Evolutionary conservation across 371 early-diverging fungal genomes (phyloP).

Genomic region (Fennellomyces sp.): DNA sequence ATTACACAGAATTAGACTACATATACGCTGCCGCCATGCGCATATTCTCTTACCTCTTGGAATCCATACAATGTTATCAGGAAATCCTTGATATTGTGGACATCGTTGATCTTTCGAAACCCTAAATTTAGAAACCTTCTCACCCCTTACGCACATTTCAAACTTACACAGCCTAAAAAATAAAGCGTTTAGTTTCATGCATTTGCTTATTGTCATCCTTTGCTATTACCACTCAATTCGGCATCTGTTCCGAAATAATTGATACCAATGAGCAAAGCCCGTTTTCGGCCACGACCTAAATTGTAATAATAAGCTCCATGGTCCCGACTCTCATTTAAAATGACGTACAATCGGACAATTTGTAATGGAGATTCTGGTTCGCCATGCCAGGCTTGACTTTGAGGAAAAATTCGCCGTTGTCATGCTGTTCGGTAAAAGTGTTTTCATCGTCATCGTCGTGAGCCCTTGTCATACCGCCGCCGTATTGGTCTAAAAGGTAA

Average conservation of each 20-base stretch:
- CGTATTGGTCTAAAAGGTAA: background rate
- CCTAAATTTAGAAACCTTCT: background rate
- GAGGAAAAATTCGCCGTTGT: conserved; percentile 13
- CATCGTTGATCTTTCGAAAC: conserved; percentile 97
- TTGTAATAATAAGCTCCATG: background rate
- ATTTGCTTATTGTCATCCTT: background rate
- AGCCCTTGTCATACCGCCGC: conserved; percentile 1
- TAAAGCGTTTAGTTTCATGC: too few species aligned
- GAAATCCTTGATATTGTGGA: conserved; percentile 80
- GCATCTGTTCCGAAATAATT: conserved; percentile 80
- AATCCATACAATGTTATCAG: conserved; percentile 69
- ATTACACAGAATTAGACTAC: background rate
- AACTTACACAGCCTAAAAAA: background rate
- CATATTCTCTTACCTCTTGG: conserved; percentile 41
- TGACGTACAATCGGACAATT: conserved; percentile 72
- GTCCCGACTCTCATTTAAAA: background rate
- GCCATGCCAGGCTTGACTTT: conserved; percentile 34
- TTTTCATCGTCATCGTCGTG: conserved; percentile 13
- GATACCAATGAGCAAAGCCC: conserved; percentile 91
- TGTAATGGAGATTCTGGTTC: conserved; percentile 36
- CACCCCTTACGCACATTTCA: background rate
- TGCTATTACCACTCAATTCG: conserved; percentile 60
- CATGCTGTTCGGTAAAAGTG: conserved; percentile 3
- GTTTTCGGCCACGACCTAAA: conserved; percentile 67
- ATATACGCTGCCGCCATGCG: background rate